These are phyloP conservation scores for Cladophialophora bantiana DNA, from an alignment of 2,329 filamentous ascomycete genomes.

Conservation along the genomic window DNA sequence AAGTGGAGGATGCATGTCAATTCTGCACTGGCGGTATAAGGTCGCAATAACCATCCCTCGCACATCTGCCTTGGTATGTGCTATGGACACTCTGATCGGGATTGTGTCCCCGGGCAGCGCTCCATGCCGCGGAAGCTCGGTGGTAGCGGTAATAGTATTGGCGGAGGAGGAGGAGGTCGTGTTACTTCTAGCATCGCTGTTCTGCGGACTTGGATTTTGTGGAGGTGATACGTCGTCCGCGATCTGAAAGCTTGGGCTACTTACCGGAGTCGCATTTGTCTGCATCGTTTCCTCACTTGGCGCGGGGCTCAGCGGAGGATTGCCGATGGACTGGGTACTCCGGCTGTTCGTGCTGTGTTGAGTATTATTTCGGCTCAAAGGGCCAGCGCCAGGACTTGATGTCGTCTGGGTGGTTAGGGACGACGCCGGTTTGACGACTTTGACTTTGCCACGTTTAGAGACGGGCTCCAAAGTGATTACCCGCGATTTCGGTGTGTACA, in stretches of 20 bases:
- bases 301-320: constrained; percentile 54
- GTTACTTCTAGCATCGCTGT: constrained; percentile 58
- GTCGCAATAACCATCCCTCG: constrained; percentile 95
- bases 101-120: constrained; percentile 85
- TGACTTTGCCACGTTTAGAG: constrained; percentile 71
- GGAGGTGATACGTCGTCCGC: constrained; percentile 53
- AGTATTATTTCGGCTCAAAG: constrained; percentile 49
- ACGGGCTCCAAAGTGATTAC: constrained; percentile 89
- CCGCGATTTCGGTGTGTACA: constrained; percentile 76
- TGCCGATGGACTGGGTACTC: constrained; percentile 43
- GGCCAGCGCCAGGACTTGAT: constrained; percentile 48
- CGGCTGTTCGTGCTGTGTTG: constrained; percentile 37
- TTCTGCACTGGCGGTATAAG: constrained; percentile 86
- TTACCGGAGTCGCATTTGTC: constrained; percentile 69
- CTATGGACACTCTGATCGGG: constrained; percentile 78
- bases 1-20: constrained; percentile 76
- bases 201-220: constrained; percentile 43
- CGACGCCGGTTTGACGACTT: constrained; percentile 57
- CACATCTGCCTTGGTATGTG: constrained; percentile 80
- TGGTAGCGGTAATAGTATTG: constrained; percentile 83
- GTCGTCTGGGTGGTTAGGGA: constrained; percentile 54
- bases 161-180: constrained; percentile 66
- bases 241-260: constrained; percentile 66
- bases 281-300: constrained; percentile 75
- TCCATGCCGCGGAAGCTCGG: constrained; percentile 82